Evolutionary conservation across 2,329 filamentous ascomycete genomes (phyloP).

Genomic region (Alternaria ventricosa): DNA sequence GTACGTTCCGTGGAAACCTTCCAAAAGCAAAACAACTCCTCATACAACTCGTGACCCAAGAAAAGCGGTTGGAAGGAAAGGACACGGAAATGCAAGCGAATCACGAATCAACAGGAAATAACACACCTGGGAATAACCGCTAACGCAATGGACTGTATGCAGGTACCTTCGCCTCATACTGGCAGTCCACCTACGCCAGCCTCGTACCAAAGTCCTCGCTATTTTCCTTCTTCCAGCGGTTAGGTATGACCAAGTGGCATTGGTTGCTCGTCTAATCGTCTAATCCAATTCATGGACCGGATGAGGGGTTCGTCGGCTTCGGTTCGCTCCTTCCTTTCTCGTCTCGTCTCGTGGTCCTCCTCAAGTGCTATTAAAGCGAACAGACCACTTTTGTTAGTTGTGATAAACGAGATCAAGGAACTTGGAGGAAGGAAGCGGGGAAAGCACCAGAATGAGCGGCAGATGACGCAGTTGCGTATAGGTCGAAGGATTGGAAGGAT

Average conservation of each 20-base stretch:
- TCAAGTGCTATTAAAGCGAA: neutral
- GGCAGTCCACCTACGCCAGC: slow-evolving; percentile 49
- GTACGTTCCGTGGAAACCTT: neutral
- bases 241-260: slow-evolving; percentile 51
- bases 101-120: too few species aligned
- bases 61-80: neutral
- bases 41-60: neutral
- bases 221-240: slow-evolving; percentile 53
- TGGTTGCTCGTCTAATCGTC: neutral
- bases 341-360: neutral
- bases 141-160: neutral
- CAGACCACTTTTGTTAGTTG: neutral
- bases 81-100: neutral
- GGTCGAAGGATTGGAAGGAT: neutral
- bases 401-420: neutral
- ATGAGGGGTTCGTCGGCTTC: neutral
- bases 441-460: neutral
- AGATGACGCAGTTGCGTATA: neutral
- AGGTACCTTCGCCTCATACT: slow-evolving; percentile 50
- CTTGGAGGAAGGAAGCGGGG: neutral
- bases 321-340: neutral
- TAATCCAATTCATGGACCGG: neutral
- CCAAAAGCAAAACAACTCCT: neutral
- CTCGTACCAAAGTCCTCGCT: slow-evolving; percentile 51
- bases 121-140: neutral